Conservation (phyloP, 805 yeast species). For the Danielozyma ontarioensis region DNA sequence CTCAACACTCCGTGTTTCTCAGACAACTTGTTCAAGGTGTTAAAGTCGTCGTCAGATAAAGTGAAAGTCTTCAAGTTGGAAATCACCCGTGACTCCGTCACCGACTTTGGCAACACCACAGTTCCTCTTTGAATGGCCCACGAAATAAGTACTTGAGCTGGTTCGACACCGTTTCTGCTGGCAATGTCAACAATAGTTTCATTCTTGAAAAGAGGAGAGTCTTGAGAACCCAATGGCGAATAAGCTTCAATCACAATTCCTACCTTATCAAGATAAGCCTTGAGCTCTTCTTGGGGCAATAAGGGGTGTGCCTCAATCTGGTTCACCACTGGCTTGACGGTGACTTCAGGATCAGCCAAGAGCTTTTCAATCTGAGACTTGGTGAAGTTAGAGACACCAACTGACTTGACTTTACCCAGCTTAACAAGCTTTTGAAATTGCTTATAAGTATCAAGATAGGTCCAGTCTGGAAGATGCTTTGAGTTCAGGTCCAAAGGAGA, state of each 20-base stretch:
- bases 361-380: constrained; percentile 46
- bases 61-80: constrained; percentile 32
- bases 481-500: constrained; percentile 45
- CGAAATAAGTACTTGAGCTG: constrained; percentile 50
- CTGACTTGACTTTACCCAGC: constrained; percentile 45
- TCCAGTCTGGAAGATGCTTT: constrained; percentile 10
- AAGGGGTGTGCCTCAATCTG: constrained; percentile 78
- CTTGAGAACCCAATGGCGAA: constrained; percentile 66
- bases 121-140: constrained; percentile 58
- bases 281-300: constrained; percentile 58
- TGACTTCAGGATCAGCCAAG: constrained; percentile 43
- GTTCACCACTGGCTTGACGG: constrained; percentile 59
- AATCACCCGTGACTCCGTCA: constrained; percentile 29
- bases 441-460: constrained; percentile 29
- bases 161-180: constrained; percentile 32
- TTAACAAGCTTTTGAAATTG: constrained; percentile 25
- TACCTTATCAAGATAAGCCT: constrained; percentile 46
- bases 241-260: constrained; percentile 66
- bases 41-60: constrained; percentile 33
- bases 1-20: constrained; percentile 28
- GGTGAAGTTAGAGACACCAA: constrained; percentile 77
- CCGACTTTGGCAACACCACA: constrained; percentile 41
- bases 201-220: constrained; percentile 48
- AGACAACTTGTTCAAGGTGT: constrained; percentile 24
- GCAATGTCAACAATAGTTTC: constrained; percentile 40